Evolutionary conservation across 768 basidiomycete genomes (phyloP).

Genomic region (Lactarius hengduanensis): DNA sequence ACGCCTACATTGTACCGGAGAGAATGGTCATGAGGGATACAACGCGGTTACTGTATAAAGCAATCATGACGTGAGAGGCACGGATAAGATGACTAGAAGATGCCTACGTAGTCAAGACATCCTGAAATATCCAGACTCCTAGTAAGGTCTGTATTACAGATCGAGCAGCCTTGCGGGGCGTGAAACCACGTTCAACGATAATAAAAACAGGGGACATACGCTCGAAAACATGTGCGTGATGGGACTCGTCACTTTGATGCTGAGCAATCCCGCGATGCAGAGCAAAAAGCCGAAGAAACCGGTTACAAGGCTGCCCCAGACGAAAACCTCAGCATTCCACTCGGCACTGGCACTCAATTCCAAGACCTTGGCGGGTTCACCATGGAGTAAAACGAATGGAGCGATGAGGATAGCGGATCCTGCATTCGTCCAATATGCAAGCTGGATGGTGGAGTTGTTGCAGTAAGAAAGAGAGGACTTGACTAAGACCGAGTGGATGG

Average conservation of each 20-base stretch:
- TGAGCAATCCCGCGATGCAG: conserved; percentile 73
- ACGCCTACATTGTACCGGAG: conserved; percentile 60
- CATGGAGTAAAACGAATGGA: conserved; percentile 58
- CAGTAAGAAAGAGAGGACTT: conserved; percentile 67
- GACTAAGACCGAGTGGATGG: conserved; percentile 72
- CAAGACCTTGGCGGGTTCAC: conserved; percentile 48
- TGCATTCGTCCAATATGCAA: conserved; percentile 78
- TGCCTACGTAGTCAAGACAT: conserved; percentile 65
- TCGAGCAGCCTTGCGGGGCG: conserved; percentile 57
- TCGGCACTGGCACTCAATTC: conserved; percentile 39
- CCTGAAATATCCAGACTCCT: conserved; percentile 74
- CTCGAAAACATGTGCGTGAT: conserved; percentile 85
- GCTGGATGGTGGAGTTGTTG: conserved; percentile 67
- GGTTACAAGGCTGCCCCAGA: conserved; percentile 65
- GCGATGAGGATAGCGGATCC: conserved; percentile 64
- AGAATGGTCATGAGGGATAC: conserved; percentile 56
- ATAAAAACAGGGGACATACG: conserved; percentile 42
- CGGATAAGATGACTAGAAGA: neutral
- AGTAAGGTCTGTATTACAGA: conserved; percentile 83
- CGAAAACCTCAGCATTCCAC: conserved; percentile 55
- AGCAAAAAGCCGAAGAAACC: conserved; percentile 81
- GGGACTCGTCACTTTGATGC: conserved; percentile 80
- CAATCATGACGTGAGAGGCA: conserved; percentile 5
- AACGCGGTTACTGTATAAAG: conserved; percentile 23
- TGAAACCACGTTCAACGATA: neutral